These are phyloP conservation scores for Psilocybe sp. DNA, from an alignment of 768 basidiomycete species.

Conservation along the genomic window DNA sequence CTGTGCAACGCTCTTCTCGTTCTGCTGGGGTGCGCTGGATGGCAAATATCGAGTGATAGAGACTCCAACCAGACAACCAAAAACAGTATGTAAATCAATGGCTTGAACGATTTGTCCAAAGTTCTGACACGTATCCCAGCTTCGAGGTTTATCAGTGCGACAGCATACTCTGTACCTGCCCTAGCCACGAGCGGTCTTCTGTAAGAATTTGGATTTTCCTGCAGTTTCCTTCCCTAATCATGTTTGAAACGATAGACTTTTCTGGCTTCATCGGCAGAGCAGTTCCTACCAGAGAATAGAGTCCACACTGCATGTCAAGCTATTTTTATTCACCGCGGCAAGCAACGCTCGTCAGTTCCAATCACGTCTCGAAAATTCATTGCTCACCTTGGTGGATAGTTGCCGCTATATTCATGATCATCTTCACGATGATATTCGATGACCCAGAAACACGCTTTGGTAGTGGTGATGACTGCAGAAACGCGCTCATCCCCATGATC, in stretches of 20 bases:
- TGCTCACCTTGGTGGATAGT: background rate
- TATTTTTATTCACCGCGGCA: constrained; percentile 1
- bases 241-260: too few species aligned
- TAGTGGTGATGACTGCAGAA: constrained; percentile 1
- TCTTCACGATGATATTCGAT: constrained; percentile 1
- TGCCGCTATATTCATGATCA: constrained; percentile 4
- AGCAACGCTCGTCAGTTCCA: constrained; percentile 3
- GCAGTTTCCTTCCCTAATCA: too few species aligned
- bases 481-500: constrained; percentile 1
- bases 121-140: background rate
- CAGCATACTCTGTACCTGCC: constrained; percentile 1
- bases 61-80: constrained; percentile 5
- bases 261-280: too few species aligned
- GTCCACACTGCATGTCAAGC: background rate
- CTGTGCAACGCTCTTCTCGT: constrained; percentile 1
- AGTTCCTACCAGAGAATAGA: background rate
- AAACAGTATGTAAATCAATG: background rate
- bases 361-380: background rate
- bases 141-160: constrained; percentile 1
- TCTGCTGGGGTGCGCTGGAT: constrained; percentile 2
- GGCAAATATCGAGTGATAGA: constrained; percentile 1
- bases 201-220: too few species aligned
- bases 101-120: background rate
- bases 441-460: constrained; percentile 6
- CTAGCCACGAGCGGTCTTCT: too few species aligned